Conservation (phyloP, 331 rosid species). For the Telfairia occidentalis region DNA sequence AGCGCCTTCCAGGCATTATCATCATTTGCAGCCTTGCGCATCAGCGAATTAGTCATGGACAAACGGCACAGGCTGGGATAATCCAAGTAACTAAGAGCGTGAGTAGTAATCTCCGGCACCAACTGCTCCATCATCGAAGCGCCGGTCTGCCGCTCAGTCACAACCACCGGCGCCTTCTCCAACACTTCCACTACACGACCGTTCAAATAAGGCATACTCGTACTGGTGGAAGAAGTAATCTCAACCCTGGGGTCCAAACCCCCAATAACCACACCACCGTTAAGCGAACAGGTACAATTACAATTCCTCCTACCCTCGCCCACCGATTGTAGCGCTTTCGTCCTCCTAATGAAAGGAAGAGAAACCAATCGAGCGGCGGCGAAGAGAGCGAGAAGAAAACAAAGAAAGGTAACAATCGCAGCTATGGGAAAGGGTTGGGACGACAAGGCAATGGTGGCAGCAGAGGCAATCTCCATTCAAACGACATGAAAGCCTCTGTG, state of each 20-base stretch:
- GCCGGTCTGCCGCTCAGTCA: slow-evolving; percentile 50
- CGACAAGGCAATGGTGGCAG: slow-evolving; percentile 21
- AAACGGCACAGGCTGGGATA: slow-evolving; percentile 86
- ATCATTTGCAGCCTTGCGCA: slow-evolving; percentile 95
- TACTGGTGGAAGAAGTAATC: background rate
- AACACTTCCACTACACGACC: slow-evolving; percentile 37
- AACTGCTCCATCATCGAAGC: slow-evolving; percentile 99
- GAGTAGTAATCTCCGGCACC: slow-evolving; percentile 98
- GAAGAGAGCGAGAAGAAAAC: slow-evolving; percentile 42
- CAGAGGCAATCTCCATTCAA: slow-evolving; percentile 64
- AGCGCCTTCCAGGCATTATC: slow-evolving; percentile 98
- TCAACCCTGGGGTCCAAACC: slow-evolving; percentile 23
- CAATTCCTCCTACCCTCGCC: slow-evolving; percentile 19
- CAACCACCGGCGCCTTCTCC: slow-evolving; percentile 26
- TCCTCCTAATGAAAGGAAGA: slow-evolving; percentile 13
- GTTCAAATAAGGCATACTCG: slow-evolving; percentile 45
- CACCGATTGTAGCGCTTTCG: slow-evolving; percentile 17
- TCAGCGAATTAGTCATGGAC: slow-evolving; percentile 87
- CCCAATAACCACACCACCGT: slow-evolving; percentile 17
- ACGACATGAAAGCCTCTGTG: slow-evolving; percentile 66
- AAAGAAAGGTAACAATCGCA: slow-evolving; percentile 42
- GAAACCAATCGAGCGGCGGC: slow-evolving; percentile 39
- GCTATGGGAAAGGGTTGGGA: slow-evolving; percentile 52
- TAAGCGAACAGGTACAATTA: slow-evolving; percentile 31
- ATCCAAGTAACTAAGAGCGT: slow-evolving; percentile 96